A percentile compares a stretch with the other conserved stretches of the same genome.
Evolutionary conservation across 768 basidiomycete genomes (phyloP).

Genomic region (Lentinula edodes): DNA sequence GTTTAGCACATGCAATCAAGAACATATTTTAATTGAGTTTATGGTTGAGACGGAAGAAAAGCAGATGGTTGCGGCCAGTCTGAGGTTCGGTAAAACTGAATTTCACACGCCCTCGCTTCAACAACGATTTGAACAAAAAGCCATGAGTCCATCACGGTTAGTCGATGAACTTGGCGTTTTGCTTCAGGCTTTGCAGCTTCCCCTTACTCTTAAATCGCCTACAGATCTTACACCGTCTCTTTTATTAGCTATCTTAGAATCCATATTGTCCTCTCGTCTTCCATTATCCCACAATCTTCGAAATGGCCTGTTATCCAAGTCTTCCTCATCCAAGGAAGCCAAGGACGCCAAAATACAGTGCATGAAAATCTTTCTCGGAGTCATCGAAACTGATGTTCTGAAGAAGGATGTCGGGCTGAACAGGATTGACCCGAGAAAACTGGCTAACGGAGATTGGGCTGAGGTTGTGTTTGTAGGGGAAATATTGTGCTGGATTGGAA

Average conservation of each 20-base stretch:
- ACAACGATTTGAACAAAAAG: neutral
- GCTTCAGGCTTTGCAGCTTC: conserved; percentile 36
- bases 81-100: neutral
- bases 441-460: conserved; percentile 60
- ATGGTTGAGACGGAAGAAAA: no score
- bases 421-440: conserved; percentile 55
- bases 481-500: conserved; percentile 66
- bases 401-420: conserved; percentile 56
- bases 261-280: conserved; percentile 48
- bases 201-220: conserved; percentile 42
- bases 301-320: conserved; percentile 10
- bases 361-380: conserved; percentile 72
- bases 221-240: conserved; percentile 67
- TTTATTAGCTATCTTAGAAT: conserved; percentile 65
- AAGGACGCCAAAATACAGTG: conserved; percentile 45
- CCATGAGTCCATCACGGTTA: conserved; percentile 8
- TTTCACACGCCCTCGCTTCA: neutral
- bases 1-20: no score
- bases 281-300: conserved; percentile 29
- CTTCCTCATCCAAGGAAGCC: conserved; percentile 30
- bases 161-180: conserved; percentile 40
- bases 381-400: conserved; percentile 63
- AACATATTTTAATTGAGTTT: no score
- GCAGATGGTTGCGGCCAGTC: no score
- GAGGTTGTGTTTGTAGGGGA: conserved; percentile 64